Evolutionary conservation across 129 eudicot species (phyloP), one percentile per base, ranked within the genome.

Genomic region (Helianthus tuberosus): DNA sequence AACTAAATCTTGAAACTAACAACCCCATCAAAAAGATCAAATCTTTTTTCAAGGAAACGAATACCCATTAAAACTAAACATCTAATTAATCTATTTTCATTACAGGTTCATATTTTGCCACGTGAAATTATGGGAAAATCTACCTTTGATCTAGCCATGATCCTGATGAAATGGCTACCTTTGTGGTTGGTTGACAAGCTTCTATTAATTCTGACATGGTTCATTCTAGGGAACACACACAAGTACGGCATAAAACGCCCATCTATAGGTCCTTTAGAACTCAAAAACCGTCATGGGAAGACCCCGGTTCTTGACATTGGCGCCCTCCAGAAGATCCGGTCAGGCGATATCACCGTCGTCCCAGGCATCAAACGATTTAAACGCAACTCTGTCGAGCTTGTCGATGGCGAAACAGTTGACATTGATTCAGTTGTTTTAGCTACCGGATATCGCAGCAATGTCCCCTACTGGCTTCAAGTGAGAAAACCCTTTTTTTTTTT

Each of bases 361-460:
- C 74, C 74, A 8, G 74, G 74, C 15, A 35, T 69, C 48, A 69
- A 51, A 69, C 36, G 62, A 32, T 51, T 69, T 27, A 32, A 52
- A 2, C 9, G 48, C 53, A 51, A 69, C 36, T 50, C 74, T 0
- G 62, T 69, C 49, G 74, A 69, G 47, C 53, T 69, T n/a, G 49
- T 69, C 60, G 51, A 69, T 29, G 43, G 61, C 48, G 50, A 69
- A 49, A 14, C 16, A 49, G 3, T 69, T 11, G 6, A 51, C 16
- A 16, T 69, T 27, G 74, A 69, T 51, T 51, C 74, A 14, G 74
- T 69, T 13, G 53, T 69, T 51, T 51, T 69, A 32, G 74, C 74
- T n/a, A 69, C 74, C 11, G 74, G 74, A 8, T 69, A 69, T 50
- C 10, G 53, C 14, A 69, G 74, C 74, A 69, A 69, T 51, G 74